These are phyloP conservation scores for Chamaenerion angustifolium DNA, from an alignment of 345 rosid species.

Conservation along the genomic window DNA sequence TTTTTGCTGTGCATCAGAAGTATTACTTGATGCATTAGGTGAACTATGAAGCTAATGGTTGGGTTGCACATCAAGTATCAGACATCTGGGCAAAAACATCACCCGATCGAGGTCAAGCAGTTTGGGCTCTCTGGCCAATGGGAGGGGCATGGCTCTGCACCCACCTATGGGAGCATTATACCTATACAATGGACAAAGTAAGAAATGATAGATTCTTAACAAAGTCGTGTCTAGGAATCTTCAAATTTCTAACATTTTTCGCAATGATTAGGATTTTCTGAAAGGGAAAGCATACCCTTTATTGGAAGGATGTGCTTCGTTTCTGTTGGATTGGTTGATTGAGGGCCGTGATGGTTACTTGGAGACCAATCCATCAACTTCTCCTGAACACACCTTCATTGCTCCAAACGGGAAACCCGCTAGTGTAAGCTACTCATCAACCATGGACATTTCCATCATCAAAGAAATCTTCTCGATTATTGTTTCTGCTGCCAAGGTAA, in stretches of 20 bases:
- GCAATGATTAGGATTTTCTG: conserved; percentile 54
- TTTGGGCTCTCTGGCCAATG: conserved; percentile 98
- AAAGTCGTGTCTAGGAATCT: background rate
- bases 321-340: conserved; percentile 91
- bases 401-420: conserved; percentile 75
- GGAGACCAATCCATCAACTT: conserved; percentile 91
- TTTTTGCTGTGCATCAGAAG: background rate
- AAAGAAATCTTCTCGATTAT: conserved; percentile 65
- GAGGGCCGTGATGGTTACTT: conserved; percentile 66
- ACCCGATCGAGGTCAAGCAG: conserved; percentile 63
- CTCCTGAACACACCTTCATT: conserved; percentile 78
- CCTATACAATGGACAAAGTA: conserved; percentile 77
- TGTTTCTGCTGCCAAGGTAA: conserved; percentile 78
- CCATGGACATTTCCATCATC: conserved; percentile 87
- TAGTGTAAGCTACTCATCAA: conserved; percentile 83
- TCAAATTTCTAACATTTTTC: conserved; percentile 5
- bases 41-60: conserved; percentile 74
- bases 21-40: conserved; percentile 26
- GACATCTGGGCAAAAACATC: conserved; percentile 97
- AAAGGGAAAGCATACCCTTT: conserved; percentile 66
- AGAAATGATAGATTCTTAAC: conserved; percentile 9
- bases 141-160: conserved; percentile 98
- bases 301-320: conserved; percentile 72
- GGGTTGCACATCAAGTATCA: conserved; percentile 83
- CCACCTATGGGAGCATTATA: conserved; percentile 90